Percentiles rank a stretch among this genome's conserved stretches.
These are phyloP conservation scores for Lachnellula cervina DNA, from an alignment of 2,329 filamentous ascomycete genomes.

Conservation along the genomic window DNA sequence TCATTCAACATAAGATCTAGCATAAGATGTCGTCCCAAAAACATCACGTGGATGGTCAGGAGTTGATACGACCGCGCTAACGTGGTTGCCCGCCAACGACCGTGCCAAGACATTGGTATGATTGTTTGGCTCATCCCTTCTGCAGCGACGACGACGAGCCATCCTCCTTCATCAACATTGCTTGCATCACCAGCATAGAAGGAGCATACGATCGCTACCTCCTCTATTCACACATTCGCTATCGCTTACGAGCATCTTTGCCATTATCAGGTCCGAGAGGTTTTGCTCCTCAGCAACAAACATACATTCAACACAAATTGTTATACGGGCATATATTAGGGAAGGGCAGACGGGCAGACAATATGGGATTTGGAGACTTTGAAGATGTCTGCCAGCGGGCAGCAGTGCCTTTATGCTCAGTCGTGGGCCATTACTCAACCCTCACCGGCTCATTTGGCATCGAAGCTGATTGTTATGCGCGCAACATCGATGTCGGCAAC, in stretches of 20 bases:
- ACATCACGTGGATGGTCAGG: not conserved
- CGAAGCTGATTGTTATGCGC: slow-evolving; percentile 85
- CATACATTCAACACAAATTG: slow-evolving; percentile 13
- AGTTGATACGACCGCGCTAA: slow-evolving; percentile 9
- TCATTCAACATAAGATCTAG: no score
- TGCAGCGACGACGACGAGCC: slow-evolving; percentile 5
- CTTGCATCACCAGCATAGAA: slow-evolving; percentile 11
- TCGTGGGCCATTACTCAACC: slow-evolving; percentile 69
- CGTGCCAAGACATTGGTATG: slow-evolving; percentile 9
- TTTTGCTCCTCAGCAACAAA: slow-evolving; percentile 9
- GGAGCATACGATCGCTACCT: slow-evolving; percentile 19
- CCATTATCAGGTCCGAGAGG: not conserved
- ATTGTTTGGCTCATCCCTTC: slow-evolving; percentile 19
- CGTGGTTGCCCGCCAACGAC: slow-evolving; percentile 10
- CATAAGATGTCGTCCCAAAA: not conserved
- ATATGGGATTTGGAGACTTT: slow-evolving; percentile 89
- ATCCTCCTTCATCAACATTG: slow-evolving; percentile 2
- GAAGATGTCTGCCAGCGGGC: slow-evolving; percentile 78
- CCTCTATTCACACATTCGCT: slow-evolving; percentile 19
- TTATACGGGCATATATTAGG: slow-evolving; percentile 7
- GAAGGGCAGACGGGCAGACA: slow-evolving; percentile 8
- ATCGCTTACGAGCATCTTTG: not conserved
- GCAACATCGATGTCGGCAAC: slow-evolving; percentile 93
- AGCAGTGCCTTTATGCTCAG: slow-evolving; percentile 79
- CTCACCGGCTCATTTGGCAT: slow-evolving; percentile 70